Percentiles rank a stretch among this genome's conserved stretches.
These are phyloP conservation scores for Aspergillus sp. DNA, from an alignment of 2,329 filamentous ascomycete species.

Conservation along the genomic window DNA sequence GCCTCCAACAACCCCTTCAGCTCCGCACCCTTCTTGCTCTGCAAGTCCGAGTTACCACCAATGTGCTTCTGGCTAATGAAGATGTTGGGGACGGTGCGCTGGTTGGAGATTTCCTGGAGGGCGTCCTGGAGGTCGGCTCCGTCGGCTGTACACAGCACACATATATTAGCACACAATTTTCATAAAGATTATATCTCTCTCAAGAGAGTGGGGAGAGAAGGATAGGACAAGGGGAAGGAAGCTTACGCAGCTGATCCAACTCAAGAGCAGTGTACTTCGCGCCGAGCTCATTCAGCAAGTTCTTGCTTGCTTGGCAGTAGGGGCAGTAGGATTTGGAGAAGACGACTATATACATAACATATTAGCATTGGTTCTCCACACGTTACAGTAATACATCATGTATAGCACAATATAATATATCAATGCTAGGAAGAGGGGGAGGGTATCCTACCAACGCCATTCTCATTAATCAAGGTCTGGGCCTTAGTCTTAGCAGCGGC, in stretches of 20 bases:
- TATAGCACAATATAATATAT: background rate
- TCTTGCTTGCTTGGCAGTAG: slow-evolving; percentile 82
- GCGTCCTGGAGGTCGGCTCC: slow-evolving; percentile 80
- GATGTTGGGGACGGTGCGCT: slow-evolving; percentile 93
- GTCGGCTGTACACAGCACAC: slow-evolving; percentile 57
- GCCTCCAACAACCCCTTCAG: slow-evolving; percentile 66
- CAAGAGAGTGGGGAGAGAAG: too few relatives aligned
- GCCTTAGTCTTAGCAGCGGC: slow-evolving; percentile 82
- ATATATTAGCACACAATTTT: too few relatives aligned
- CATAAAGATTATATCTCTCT: too few relatives aligned
- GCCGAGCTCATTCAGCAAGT: slow-evolving; percentile 66
- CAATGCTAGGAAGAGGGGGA: background rate
- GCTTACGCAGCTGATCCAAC: slow-evolving; percentile 80
- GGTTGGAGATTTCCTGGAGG: slow-evolving; percentile 75
- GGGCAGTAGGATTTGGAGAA: slow-evolving; percentile 98
- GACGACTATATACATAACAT: slow-evolving; percentile 58
- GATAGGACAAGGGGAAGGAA: background rate
- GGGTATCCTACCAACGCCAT: slow-evolving; percentile 70
- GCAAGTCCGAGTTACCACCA: slow-evolving; percentile 90
- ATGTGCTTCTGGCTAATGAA: slow-evolving; percentile 91
- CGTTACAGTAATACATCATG: background rate
- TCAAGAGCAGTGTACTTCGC: slow-evolving; percentile 77
- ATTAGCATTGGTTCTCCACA: background rate
- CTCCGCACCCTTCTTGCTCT: slow-evolving; percentile 62
- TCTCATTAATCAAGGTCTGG: slow-evolving; percentile 83